These are phyloP conservation scores for Ophiocordyceps unilateralis DNA, from an alignment of 2,329 filamentous ascomycete species.

Conservation along the genomic window DNA sequence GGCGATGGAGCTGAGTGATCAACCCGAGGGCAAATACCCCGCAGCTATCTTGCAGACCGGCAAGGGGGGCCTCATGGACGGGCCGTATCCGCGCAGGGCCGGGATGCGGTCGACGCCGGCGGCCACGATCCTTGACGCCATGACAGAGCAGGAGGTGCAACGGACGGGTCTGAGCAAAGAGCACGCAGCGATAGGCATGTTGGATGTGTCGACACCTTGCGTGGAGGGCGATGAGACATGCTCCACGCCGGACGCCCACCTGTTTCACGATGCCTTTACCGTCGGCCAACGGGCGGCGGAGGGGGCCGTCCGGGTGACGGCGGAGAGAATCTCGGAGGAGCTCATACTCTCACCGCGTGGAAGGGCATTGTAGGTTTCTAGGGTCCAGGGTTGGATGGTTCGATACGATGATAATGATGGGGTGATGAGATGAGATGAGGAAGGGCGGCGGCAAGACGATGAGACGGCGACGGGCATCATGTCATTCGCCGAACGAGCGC, in stretches of 20 bases:
- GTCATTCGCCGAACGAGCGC: too few relatives aligned
- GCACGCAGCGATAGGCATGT: slow-evolving; percentile 25
- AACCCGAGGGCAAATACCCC: too few relatives aligned
- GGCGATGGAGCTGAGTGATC: neutral
- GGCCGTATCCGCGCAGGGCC: slow-evolving; percentile 20
- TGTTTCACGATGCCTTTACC: slow-evolving; percentile 35
- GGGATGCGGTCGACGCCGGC: slow-evolving; percentile 24
- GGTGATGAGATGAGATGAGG: too few relatives aligned
- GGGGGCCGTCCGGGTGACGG: slow-evolving; percentile 5
- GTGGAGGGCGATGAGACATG: slow-evolving; percentile 16
- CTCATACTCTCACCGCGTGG: slow-evolving; percentile 6
- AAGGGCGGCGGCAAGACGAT: neutral
- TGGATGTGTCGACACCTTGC: slow-evolving; percentile 26
- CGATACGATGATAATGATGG: neutral
- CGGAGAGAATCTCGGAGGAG: slow-evolving; percentile 7
- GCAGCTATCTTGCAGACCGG: neutral
- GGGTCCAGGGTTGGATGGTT: neutral
- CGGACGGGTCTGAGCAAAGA: slow-evolving; percentile 22
- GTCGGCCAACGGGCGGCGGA: slow-evolving; percentile 18
- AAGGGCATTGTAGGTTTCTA: neutral
- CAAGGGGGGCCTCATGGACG: slow-evolving; percentile 11
- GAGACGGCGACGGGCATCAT: neutral
- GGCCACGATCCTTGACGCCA: slow-evolving; percentile 22
- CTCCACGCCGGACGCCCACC: slow-evolving; percentile 23
- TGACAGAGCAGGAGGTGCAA: slow-evolving; percentile 30